Evolutionary conservation across 441 rosid genomes (phyloP).

Genomic region (Breynia disticha): DNA sequence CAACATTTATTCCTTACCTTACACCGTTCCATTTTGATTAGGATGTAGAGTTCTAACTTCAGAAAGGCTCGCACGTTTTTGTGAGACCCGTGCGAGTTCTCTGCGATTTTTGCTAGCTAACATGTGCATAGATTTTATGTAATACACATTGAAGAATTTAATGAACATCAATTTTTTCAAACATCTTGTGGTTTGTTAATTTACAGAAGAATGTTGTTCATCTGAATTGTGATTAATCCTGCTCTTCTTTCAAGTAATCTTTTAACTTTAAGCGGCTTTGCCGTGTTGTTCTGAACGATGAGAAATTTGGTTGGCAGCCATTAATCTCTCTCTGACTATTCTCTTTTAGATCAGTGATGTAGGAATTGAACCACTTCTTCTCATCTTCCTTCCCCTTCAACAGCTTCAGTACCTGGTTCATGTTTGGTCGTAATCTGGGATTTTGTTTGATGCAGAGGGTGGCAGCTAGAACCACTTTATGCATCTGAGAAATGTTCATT

Average conservation of each 20-base stretch:
- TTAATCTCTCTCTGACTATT: slow-evolving; percentile 34
- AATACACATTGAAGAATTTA: no score
- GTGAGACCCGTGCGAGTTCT: no score
- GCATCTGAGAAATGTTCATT: slow-evolving; percentile 40
- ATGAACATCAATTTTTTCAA: no score
- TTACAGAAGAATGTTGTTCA: slow-evolving; percentile 8
- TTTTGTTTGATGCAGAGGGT: slow-evolving; percentile 53
- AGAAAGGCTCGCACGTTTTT: no score
- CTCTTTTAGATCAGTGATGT: slow-evolving; percentile 18
- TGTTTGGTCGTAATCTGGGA: slow-evolving; percentile 63
- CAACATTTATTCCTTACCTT: slow-evolving; percentile 53
- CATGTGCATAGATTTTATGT: no score
- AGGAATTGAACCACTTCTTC: slow-evolving; percentile 14
- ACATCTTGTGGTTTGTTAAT: no score
- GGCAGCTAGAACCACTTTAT: slow-evolving; percentile 65
- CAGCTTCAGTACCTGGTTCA: slow-evolving; percentile 44
- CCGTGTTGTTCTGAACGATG: neutral
- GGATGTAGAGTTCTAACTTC: neutral
- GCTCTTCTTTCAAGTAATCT: slow-evolving; percentile 30
- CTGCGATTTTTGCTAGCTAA: no score
- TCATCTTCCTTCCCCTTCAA: slow-evolving; percentile 18
- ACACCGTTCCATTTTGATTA: slow-evolving; percentile 42
- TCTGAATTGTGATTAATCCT: slow-evolving; percentile 34
- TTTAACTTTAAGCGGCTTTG: slow-evolving; percentile 17
- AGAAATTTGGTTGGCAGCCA: slow-evolving; percentile 27